A percentile compares a stretch with the other conserved stretches of the same genome.
These are phyloP conservation scores for Aphanomyces stellatus DNA, from an alignment of 352 stramenopile species.

Conservation along the genomic window DNA sequence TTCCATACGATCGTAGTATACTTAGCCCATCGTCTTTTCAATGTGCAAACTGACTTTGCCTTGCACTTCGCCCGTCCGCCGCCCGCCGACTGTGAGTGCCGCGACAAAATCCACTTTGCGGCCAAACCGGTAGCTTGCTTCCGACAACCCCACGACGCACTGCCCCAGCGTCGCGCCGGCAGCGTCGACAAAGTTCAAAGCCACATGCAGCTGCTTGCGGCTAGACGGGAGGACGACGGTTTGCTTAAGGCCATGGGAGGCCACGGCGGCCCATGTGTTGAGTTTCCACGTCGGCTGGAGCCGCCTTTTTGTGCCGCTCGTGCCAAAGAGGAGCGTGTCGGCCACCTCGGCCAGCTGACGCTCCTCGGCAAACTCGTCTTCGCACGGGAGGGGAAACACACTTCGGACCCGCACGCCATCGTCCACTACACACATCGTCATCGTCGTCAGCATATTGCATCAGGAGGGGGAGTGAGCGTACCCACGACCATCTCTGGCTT, in stretches of 20 bases:
- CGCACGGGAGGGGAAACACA: constrained; percentile 69
- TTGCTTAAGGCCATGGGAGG: constrained; percentile 6
- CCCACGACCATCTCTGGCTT: too few relatives aligned
- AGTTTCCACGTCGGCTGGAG: not conserved
- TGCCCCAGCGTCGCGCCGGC: not conserved
- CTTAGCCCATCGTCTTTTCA: not conserved
- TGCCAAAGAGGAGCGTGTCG: constrained; percentile 32
- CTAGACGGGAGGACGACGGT: not conserved
- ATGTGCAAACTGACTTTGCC: not conserved
- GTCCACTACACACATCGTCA: not conserved
- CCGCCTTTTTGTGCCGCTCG: not conserved
- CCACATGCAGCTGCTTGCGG: constrained; percentile 11
- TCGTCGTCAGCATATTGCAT: too few relatives aligned
- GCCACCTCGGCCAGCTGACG: constrained; percentile 74
- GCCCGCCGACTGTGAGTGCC: constrained; percentile 6
- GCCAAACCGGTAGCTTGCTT: not conserved
- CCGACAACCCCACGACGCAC: constrained; percentile 4
- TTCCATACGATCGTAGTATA: not conserved
- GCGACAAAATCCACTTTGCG: not conserved
- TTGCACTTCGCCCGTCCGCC: not conserved
- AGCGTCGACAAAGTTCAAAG: constrained; percentile 3
- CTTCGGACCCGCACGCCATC: constrained; percentile 25
- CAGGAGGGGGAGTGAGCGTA: too few relatives aligned
- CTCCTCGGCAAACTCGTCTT: constrained; percentile 69
- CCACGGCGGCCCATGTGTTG: not conserved